Evolutionary conservation across 208 protist species (phyloP).

Genomic region (Wallacemonas collosoma): DNA sequence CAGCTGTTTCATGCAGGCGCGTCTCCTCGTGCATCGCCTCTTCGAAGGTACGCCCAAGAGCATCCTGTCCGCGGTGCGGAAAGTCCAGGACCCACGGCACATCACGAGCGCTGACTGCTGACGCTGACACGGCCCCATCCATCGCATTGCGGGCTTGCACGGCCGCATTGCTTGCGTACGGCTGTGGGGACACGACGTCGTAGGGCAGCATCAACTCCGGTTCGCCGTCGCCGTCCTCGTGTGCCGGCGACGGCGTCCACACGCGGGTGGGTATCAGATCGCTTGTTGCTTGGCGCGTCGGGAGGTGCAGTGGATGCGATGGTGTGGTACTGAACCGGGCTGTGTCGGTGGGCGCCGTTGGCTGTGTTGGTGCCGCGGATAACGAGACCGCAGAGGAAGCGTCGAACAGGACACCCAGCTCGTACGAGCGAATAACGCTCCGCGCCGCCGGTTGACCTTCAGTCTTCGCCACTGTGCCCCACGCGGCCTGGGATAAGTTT

Average conservation of each 20-base stretch:
- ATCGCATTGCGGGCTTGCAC: conserved; percentile 21
- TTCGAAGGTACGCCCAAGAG: conserved; percentile 36
- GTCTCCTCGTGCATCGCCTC: conserved; percentile 26
- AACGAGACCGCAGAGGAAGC: conserved; percentile 21
- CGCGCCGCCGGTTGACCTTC: background rate
- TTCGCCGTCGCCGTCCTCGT: background rate
- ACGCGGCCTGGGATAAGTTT: conserved; percentile 87
- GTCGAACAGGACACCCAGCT: conserved; percentile 87
- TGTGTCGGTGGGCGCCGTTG: background rate
- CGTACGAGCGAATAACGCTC: conserved; percentile 68
- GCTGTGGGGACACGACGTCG: conserved; percentile 48
- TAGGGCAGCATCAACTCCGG: conserved; percentile 54
- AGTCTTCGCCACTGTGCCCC: conserved; percentile 40
- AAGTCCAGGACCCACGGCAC: conserved; percentile 84
- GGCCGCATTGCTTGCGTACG: conserved; percentile 63
- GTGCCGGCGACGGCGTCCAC: background rate
- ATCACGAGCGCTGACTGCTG: conserved; percentile 37
- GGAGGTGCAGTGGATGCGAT: conserved; percentile 30
- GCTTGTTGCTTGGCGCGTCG: conserved; percentile 18
- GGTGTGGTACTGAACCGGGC: conserved; percentile 42
- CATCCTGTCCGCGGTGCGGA: conserved; percentile 63
- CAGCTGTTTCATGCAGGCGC: background rate
- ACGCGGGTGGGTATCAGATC: conserved; percentile 19
- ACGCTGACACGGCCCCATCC: background rate
- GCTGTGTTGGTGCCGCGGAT: too few relatives aligned